Percentiles rank a stretch among this genome's conserved stretches.
Evolutionary conservation across 1,284 basidiomycete species (phyloP).

Genomic region (Irpex sp.): DNA sequence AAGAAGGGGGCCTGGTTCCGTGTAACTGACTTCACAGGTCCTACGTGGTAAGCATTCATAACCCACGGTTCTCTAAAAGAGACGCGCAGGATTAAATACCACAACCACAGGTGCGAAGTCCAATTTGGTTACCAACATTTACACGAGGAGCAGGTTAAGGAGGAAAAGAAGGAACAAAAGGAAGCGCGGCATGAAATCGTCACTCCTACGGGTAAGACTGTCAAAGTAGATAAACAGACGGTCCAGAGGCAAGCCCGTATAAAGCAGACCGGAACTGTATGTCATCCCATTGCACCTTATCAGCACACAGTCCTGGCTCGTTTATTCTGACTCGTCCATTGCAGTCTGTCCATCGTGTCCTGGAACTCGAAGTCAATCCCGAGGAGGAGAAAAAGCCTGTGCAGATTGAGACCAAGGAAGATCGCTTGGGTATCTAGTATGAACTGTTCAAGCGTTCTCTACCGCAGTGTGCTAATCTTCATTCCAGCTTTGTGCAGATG

Average conservation of each 20-base stretch:
- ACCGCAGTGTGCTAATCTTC: background rate
- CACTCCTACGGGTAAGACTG: conserved; percentile 62
- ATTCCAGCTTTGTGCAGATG: conserved; percentile 59
- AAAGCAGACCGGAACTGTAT: conserved; percentile 51
- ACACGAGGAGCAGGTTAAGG: conserved; percentile 34
- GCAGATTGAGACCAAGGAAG: conserved; percentile 49
- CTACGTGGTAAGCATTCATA: conserved; percentile 45
- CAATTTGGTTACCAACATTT: conserved; percentile 75
- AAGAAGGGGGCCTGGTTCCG: conserved; percentile 22
- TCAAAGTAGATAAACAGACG: conserved; percentile 54
- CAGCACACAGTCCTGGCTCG: background rate
- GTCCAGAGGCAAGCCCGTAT: conserved; percentile 55
- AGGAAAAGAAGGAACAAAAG: conserved; percentile 49
- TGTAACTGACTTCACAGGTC: conserved; percentile 46
- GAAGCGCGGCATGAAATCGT: conserved; percentile 51
- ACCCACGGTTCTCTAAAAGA: background rate
- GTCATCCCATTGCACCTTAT: conserved; percentile 17
- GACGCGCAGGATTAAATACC: background rate
- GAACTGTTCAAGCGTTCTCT: background rate
- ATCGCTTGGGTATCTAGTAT: conserved; percentile 71
- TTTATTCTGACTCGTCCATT: background rate
- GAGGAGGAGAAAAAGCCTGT: conserved; percentile 46
- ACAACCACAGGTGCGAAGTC: conserved; percentile 61
- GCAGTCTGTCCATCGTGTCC: conserved; percentile 71
- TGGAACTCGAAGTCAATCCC: conserved; percentile 74